Evolutionary conservation across 371 early-diverging fungal genomes (phyloP), one percentile per base, ranked within the genome.

Genomic region (Rhizomucor pusillus): DNA sequence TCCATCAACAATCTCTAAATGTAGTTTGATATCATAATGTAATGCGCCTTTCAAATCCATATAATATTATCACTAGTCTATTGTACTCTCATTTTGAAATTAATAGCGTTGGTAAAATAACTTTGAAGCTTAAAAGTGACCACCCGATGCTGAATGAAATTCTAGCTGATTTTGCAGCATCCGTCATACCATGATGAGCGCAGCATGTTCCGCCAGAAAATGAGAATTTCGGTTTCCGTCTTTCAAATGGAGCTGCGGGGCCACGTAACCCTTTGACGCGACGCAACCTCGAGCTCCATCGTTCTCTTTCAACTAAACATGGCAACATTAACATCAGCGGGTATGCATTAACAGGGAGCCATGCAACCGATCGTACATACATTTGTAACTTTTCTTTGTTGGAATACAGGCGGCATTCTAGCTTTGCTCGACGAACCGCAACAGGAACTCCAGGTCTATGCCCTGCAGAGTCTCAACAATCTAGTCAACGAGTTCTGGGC

Each of bases 401-500:
- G 41, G 41, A 11, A 19, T 5, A 41, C 71, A 91, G 94, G 90
- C 62, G 96, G 97, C 56, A 84, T 95, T 43, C 81, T 98, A 59
- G 87, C 97, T 34, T 78, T 97, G 44, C 89, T 98, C 47, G 93
- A 94, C 66, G 98, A 98, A 67, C 74, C 80, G n/a, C 88, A 96
- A 65, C 88, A 87, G 29, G 90, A 92, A 65, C 86, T 98, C 50
- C 87, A 94, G 72, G 82, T 87, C 45, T 94, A 93, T 71, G 97
- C 97, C 40, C 84, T 98, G 41, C 69, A 91, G 57, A 85, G 90
- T 77, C 86, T 98, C 36, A 86, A 95, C 67, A 67, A 69, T 12
- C 71, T 94, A 53, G 92, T 96, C 46, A 92, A 94, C 77, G 87
- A 89, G 59, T 97, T 96, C 70, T 98, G 99, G 99, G 90, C 95